phyloP scores from a whole-genome alignment of 306 rosid species.

The Cucumis hystrix region DNA sequence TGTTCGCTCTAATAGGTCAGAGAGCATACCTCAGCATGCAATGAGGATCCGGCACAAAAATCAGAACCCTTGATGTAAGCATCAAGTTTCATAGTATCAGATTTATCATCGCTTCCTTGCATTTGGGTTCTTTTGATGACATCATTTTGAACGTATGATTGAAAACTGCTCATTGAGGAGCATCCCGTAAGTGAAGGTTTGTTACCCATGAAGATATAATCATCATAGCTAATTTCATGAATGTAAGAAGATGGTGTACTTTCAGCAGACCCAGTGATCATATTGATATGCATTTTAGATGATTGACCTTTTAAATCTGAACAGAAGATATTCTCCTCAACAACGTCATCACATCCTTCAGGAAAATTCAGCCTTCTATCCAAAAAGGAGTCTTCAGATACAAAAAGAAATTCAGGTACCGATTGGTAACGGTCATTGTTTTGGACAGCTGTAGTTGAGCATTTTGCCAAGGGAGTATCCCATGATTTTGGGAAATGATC shows the following conservation, averaged over 20 bases:
- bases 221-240: constrained; percentile 18
- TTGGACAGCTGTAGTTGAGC: constrained; percentile 18
- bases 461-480: constrained; percentile 28
- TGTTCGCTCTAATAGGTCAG: constrained; percentile 19
- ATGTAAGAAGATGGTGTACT: constrained; percentile 17
- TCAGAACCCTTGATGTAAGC: constrained; percentile 7
- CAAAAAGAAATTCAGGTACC: constrained; percentile 18
- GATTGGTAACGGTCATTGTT: constrained; percentile 10
- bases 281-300: constrained; percentile 18
- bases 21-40: constrained; percentile 16
- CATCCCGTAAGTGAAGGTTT: constrained; percentile 52
- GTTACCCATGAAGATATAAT: constrained; percentile 19
- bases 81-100: constrained; percentile 9
- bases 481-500: constrained; percentile 24
- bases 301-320: constrained; percentile 26
- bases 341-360: constrained; percentile 16
- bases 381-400: constrained; percentile 21
- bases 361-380: constrained; percentile 19
- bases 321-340: constrained; percentile 28
- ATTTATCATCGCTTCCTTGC: constrained; percentile 14
- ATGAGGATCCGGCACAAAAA: constrained; percentile 13
- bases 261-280: constrained; percentile 20
- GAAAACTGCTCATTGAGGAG: constrained; percentile 27
- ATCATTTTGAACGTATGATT: constrained; percentile 22
- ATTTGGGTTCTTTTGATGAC: constrained; percentile 26